Conservation (phyloP, 345 rosid species). For the Angophora floribunda region DNA sequence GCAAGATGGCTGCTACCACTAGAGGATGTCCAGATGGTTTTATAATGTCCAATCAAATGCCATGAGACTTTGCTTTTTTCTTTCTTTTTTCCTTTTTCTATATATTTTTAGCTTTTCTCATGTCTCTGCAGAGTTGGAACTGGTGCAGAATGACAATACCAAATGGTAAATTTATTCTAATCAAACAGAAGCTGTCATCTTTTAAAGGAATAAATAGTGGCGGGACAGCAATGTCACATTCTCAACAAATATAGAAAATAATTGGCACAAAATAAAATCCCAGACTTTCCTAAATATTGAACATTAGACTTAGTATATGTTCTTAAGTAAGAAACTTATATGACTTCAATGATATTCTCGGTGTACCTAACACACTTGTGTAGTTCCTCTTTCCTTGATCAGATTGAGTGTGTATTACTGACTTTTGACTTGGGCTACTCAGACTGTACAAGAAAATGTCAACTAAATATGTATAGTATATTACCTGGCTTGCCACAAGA, state of each 20-base stretch:
- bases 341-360: neutral
- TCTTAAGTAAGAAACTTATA: neutral
- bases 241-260: neutral
- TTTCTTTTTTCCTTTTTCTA: neutral
- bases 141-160: neutral
- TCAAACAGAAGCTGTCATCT: neutral
- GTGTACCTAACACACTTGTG: neutral
- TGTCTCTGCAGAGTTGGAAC: neutral
- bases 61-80: neutral
- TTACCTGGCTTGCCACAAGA: conserved; percentile 82
- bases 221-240: neutral
- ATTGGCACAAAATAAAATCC: neutral
- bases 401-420: neutral
- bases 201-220: neutral
- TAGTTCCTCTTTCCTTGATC: neutral
- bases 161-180: neutral
- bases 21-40: neutral
- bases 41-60: neutral
- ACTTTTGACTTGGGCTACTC: neutral
- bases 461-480: neutral
- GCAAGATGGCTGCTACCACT: neutral
- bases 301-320: neutral
- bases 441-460: neutral
- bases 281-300: neutral
- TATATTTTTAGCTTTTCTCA: neutral